Evolutionary conservation across 768 basidiomycete genomes (phyloP), one percentile per base, ranked within the genome.

Genomic region (Mycena alexandri): DNA sequence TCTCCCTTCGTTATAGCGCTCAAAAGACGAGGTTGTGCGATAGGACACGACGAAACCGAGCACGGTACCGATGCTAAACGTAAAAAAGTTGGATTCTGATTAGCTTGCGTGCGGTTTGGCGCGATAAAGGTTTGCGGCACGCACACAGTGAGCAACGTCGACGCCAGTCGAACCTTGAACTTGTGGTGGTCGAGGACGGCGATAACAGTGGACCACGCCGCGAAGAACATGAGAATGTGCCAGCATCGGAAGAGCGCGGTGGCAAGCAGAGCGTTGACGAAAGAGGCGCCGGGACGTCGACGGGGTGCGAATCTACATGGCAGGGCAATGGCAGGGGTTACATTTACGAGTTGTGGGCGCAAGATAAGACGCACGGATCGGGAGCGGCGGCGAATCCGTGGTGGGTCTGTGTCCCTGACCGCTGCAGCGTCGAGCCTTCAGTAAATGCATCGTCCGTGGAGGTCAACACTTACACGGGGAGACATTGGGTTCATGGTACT

Each of bases 1-100:
- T 59, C 91, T 79, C 24, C 91, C 91, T 72, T 93, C 91, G 62
- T 92, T 92, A 76, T 92, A 92, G n/a, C 90, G 80, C 75, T 91
- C 90, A 71, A 90, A 91, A 43, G 89, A 90, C 5, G 90, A 88
- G 13, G 89, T 91, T 12, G 90, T 91, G 64, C 90, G 76, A 75
- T 90, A 91, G 0, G 90, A 90, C 57, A 92, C 87, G 41, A 92
- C 86, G 69, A 92, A 92, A 83, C 91, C 91, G 24, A 92, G 81
- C 1, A 92, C 89, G 5, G 90, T 91, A 83, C 91, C 84, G 53
- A 83, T 70, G 21, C 79, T 84, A 68, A 5, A 47, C n/a, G n/a
- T n/a, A n/a, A 7, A 54, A 17, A 12, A n/a, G 44, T 61, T 47
- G 61, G 58, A n/a, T 63, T 29, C 12, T 24, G n/a, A n/a, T n/a